Percentiles rank a stretch among this genome's conserved stretches.
These are phyloP conservation scores for Serpula lacrymans DNA, from an alignment of 768 basidiomycete species.

Conservation along the genomic window DNA sequence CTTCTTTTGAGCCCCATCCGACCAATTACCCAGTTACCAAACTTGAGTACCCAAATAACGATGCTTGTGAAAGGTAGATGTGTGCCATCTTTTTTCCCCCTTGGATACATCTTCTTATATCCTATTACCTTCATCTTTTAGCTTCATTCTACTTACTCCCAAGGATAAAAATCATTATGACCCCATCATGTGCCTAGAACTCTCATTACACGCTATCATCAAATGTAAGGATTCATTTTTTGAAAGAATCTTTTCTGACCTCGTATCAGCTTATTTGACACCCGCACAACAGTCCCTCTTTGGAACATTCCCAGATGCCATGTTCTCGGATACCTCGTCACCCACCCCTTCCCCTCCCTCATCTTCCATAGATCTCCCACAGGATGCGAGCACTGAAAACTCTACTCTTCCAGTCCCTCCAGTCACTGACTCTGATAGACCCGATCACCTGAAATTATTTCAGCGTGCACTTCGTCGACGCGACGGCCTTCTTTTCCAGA, in stretches of 20 bases:
- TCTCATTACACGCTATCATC: constrained; percentile 66
- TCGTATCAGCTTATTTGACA: constrained; percentile 57
- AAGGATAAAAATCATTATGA: constrained; percentile 87
- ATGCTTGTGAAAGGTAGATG: constrained; percentile 63
- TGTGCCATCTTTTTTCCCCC: too few relatives aligned
- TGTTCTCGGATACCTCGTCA: constrained; percentile 19
- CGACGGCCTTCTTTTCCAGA: constrained; percentile 71
- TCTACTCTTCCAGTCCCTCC: constrained; percentile 28
- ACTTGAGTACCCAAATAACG: constrained; percentile 74
- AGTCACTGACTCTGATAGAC: constrained; percentile 27
- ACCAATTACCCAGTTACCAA: constrained; percentile 63
- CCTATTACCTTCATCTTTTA: constrained; percentile 22
- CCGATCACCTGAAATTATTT: constrained; percentile 53
- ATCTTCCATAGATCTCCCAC: constrained; percentile 36
- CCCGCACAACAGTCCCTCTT: constrained; percentile 63
- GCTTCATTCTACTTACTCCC: constrained; percentile 75
- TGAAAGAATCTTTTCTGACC: constrained; percentile 9
- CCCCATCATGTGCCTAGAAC: constrained; percentile 77
- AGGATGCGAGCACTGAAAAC: too few relatives aligned
- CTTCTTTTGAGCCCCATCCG: constrained; percentile 58
- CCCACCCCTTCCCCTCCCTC: constrained; percentile 35
- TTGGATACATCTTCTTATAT: neutral
- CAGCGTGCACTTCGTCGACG: constrained; percentile 66
- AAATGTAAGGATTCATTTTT: constrained; percentile 45
- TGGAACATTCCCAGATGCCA: constrained; percentile 56